Conservation (phyloP, 2,329 filamentous ascomycete genomes). For the Epichloe hybrida region DNA sequence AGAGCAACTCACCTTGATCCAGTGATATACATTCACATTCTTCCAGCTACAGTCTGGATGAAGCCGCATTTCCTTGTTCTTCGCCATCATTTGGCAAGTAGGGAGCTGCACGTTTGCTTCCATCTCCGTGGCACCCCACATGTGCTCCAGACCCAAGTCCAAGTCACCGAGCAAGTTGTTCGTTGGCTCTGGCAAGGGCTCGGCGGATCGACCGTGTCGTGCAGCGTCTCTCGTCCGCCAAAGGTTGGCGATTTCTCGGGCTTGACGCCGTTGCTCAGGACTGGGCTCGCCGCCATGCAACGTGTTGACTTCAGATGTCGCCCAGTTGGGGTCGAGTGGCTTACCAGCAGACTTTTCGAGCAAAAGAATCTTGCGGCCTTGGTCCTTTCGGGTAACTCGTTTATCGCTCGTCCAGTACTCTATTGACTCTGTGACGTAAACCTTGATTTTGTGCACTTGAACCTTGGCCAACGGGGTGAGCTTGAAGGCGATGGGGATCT, state of each 20-base stretch:
- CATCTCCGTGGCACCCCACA: constrained; percentile 81
- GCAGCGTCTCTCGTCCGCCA: constrained; percentile 42
- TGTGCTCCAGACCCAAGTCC: constrained; percentile 53
- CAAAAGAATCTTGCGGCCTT: constrained; percentile 68
- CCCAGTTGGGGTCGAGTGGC: constrained; percentile 57
- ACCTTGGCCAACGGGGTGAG: constrained; percentile 86
- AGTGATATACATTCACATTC: constrained; percentile 87
- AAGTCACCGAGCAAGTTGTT: constrained; percentile 74
- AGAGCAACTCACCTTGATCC: constrained; percentile 64
- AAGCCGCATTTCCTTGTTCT: constrained; percentile 50
- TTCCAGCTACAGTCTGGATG: constrained; percentile 90
- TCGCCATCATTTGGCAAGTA: constrained; percentile 75
- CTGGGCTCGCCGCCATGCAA: constrained; percentile 67
- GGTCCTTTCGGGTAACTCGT: constrained; percentile 72
- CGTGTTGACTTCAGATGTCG: constrained; percentile 62
- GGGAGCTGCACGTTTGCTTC: constrained; percentile 89
- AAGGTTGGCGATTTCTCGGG: constrained; percentile 30
- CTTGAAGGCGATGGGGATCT: constrained; percentile 88
- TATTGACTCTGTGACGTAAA: constrained; percentile 78
- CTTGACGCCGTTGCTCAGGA: constrained; percentile 31
- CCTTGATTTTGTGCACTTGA: constrained; percentile 83
- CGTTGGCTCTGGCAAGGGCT: constrained; percentile 34
- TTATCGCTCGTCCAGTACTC: constrained; percentile 85
- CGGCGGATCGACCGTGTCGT: constrained; percentile 23
- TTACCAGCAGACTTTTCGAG: constrained; percentile 82